Conservation (phyloP, 1,284 basidiomycete species). For the Austroboletus olivaceoglutinosus region DNA sequence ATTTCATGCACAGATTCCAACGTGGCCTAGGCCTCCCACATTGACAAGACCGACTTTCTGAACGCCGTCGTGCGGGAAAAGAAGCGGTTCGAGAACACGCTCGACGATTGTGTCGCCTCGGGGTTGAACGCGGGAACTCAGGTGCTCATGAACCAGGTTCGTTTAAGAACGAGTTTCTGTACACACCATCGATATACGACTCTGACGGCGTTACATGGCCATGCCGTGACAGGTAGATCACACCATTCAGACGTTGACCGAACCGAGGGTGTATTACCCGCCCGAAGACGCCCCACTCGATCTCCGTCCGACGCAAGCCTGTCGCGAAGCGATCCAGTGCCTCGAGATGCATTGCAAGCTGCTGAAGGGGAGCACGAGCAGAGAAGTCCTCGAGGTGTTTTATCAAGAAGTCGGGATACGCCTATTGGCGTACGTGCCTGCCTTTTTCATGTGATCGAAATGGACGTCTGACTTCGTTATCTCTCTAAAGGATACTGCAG, state of each 20-base stretch:
- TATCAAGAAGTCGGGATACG: conserved; percentile 96
- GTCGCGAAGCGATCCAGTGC: conserved; percentile 81
- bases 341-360: conserved; percentile 88
- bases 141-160: conserved; percentile 90
- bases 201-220: no score
- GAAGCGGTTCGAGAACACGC: conserved; percentile 87
- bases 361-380: conserved; percentile 89
- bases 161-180: not conserved
- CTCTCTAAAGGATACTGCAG: conserved; percentile 87
- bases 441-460: no score
- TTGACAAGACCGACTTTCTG: conserved; percentile 91
- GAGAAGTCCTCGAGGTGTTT: conserved; percentile 96
- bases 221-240: conserved; percentile 94
- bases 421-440: conserved; percentile 73
- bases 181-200: no score
- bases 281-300: conserved; percentile 74
- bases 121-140: conserved; percentile 95
- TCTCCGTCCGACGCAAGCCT: conserved; percentile 83
- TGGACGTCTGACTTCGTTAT: no score
- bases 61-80: conserved; percentile 94
- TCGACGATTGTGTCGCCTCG: conserved; percentile 92
- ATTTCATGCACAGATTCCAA: not conserved
- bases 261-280: conserved; percentile 88
- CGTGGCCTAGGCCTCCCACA: conserved; percentile 65
- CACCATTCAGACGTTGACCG: conserved; percentile 81